Conservation (phyloP, 495 filamentous ascomycete genomes). For the Trichocladium antarcticum region DNA sequence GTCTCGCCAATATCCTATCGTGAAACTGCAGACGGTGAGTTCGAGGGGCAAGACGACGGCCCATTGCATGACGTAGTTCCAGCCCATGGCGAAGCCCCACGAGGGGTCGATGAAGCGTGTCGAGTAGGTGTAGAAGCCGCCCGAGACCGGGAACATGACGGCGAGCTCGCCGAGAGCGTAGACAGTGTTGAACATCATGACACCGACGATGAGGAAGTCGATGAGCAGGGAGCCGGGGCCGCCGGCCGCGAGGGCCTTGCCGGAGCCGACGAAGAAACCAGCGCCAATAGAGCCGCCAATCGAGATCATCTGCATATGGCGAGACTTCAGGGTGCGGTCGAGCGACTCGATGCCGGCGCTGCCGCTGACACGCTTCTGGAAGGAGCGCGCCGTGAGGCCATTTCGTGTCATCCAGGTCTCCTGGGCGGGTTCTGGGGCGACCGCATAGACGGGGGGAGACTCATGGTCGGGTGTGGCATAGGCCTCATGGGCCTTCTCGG, state of each 20-base stretch:
- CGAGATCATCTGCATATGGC: slow-evolving; percentile 67
- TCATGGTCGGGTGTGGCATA: slow-evolving; percentile 18
- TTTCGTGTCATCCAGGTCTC: slow-evolving; percentile 40
- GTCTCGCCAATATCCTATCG: slow-evolving; percentile 46
- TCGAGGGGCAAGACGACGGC: slow-evolving; percentile 46
- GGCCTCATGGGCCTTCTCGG: slow-evolving; percentile 15
- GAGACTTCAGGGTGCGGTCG: slow-evolving; percentile 51
- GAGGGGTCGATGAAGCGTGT: slow-evolving; percentile 64
- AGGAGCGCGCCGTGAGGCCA: slow-evolving; percentile 41
- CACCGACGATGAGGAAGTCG: slow-evolving; percentile 45
- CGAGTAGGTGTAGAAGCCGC: slow-evolving; percentile 53
- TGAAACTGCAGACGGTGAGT: slow-evolving; percentile 43
- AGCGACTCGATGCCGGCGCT: slow-evolving; percentile 27
- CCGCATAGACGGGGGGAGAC: slow-evolving; percentile 18
- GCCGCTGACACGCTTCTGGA: slow-evolving; percentile 36
- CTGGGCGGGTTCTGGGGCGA: slow-evolving; percentile 12
- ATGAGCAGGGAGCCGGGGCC: slow-evolving; percentile 41
- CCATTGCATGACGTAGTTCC: slow-evolving; percentile 65
- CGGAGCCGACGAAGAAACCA: slow-evolving; percentile 47
- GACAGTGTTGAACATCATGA: slow-evolving; percentile 48
- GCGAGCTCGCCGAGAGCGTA: slow-evolving; percentile 66
- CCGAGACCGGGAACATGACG: slow-evolving; percentile 57
- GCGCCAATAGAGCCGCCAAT: slow-evolving; percentile 65
- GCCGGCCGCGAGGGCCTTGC: slow-evolving; percentile 34
- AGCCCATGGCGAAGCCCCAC: slow-evolving; percentile 82